Base-by-base conservation (phyloP, 2,329 filamentous ascomycete genomes). In the Bisporella sp. region DNA sequence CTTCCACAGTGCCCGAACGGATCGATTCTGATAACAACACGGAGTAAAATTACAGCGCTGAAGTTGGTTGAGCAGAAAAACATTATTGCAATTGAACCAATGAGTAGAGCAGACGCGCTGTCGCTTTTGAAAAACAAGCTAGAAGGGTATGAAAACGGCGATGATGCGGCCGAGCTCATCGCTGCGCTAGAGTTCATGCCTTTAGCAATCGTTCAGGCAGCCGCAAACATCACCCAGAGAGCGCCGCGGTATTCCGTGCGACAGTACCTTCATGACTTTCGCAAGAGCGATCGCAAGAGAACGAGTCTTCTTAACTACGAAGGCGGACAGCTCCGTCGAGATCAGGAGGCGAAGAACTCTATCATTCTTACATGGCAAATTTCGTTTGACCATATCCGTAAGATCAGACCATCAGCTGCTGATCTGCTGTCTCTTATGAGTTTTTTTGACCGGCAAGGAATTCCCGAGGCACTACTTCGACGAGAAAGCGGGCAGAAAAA, bases 391-490 rank as follows among this genome's bases (percentile, higher is more conserved):
- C 3, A 21, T 21, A 21, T 21, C 21, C 66, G 60, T 4, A 46
- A 54, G 2, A 54, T 56, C n/a, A 49, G 59, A 21, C 59, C 50
- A 1, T 62, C 62, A 3, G 73, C 73, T 11, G 62, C 71, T 1
- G 55, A 70, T 7, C 54, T 75, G 5, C 54, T 76, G 21, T 21
- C 21, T 3, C 21, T 21, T 21, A 21, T 21, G 21, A 21, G 21
- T 21, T 21, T 21, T 21, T 76, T 72, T 54, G 65, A 76, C 46
- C 60, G 62, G 28, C 66, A 73, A 54, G 68, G 64, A 6, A 73
- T 75, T 29, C 67, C 68, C 0, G 62, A 66, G 31, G 54, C 37
- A 11, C 49, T 69, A 13, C 48, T 73, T 40, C 54, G 41, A 45
- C 48, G 28, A 55, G 51, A 30, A 55, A 31, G 6, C 39, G 45